Percentiles rank a stretch among this genome's conserved stretches.
These are phyloP conservation scores for Phialophora chinensis DNA, from an alignment of 2,329 filamentous ascomycete genomes.

Conservation along the genomic window DNA sequence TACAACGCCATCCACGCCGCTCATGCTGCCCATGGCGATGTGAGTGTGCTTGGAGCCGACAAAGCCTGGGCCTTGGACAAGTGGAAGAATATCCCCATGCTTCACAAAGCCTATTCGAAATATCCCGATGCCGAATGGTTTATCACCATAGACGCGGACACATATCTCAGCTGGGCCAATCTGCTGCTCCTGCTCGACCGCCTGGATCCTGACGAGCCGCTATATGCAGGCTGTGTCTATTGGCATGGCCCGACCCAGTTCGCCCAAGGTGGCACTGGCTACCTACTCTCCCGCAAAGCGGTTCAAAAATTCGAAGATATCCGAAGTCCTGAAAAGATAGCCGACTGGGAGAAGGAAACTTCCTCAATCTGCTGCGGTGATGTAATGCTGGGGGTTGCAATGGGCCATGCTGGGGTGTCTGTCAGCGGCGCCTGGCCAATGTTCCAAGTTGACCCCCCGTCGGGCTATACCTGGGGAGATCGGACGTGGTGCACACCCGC, in stretches of 20 bases:
- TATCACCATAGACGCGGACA: constrained; percentile 50
- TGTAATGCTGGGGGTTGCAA: constrained; percentile 35
- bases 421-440: constrained; percentile 36
- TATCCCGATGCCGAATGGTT: constrained; percentile 64
- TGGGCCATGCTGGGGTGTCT: constrained; percentile 29
- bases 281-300: constrained; percentile 30
- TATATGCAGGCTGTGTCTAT: constrained; percentile 34
- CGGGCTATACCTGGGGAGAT: constrained; percentile 24
- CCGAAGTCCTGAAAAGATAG: constrained; percentile 26
- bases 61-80: constrained; percentile 63
- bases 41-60: constrained; percentile 31
- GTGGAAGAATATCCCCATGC: constrained; percentile 68
- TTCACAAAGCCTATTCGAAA: constrained; percentile 59
- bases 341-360: constrained; percentile 35
- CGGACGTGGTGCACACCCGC: constrained; percentile 31
- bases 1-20: constrained; percentile 39
- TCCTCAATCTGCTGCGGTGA: constrained; percentile 36
- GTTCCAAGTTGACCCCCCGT: constrained; percentile 36
- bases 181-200: constrained; percentile 29
- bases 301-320: constrained; percentile 33
- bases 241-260: constrained; percentile 31
- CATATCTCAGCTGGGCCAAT: constrained; percentile 35
- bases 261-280: constrained; percentile 35
- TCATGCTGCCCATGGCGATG: constrained; percentile 29
- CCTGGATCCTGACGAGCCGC: constrained; percentile 31